phyloP scores from a whole-genome alignment of 139 green algal species.

The Parachlorella kessleri region DNA sequence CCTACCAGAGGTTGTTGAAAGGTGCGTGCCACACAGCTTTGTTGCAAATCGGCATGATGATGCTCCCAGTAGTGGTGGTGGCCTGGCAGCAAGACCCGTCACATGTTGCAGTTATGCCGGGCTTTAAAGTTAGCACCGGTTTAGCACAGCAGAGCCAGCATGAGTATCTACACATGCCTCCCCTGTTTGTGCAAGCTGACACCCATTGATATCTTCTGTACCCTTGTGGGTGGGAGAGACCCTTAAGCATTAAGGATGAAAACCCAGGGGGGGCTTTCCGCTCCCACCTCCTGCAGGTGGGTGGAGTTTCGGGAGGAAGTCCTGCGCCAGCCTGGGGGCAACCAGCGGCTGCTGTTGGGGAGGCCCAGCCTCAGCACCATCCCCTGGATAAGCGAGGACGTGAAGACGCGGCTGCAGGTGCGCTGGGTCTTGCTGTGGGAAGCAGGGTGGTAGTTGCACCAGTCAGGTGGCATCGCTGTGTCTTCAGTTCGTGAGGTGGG shows the following conservation, averaged over 20 bases:
- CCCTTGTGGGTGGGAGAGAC: neutral
- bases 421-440: too few relatives aligned
- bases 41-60: too few relatives aligned
- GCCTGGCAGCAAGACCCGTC: too few relatives aligned
- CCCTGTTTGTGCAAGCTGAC: too few relatives aligned
- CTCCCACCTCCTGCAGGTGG: conserved; percentile 6
- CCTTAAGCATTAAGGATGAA: neutral
- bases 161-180: neutral
- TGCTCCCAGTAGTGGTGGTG: too few relatives aligned
- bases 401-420: neutral
- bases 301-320: conserved; percentile 8
- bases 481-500: too few relatives aligned
- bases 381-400: conserved; percentile 4
- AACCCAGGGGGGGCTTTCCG: neutral
- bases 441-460: too few relatives aligned
- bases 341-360: conserved; percentile 9
- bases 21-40: neutral
- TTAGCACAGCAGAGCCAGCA: neutral
- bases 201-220: too few relatives aligned
- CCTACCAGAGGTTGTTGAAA: conserved; percentile 9
- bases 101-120: too few relatives aligned
- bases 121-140: neutral
- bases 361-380: neutral
- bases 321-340: conserved; percentile 8
- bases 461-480: too few relatives aligned